Base-by-base conservation (phyloP, 305 asterid genomes). In the Fraxinus xanthoxyloides region DNA sequence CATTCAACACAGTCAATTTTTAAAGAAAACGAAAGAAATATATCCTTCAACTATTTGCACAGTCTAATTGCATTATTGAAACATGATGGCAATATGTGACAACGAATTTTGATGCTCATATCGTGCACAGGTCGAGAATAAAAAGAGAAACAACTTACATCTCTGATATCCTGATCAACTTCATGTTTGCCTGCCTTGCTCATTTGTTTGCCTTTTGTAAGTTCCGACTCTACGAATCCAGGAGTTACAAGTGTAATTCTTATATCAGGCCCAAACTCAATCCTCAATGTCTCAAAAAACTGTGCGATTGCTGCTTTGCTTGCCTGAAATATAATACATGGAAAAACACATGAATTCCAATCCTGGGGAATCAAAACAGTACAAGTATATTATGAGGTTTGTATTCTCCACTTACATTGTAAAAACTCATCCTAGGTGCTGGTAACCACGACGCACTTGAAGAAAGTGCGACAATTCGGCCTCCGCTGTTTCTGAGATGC, bases 281-380 rank as follows among this genome's bases (percentile, higher is more conserved):
- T 87, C 79, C 99, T 88, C 63, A 92, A 54, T 0, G 97, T 93
- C 89, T 95, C 99, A n/a, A 89, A 95, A 73, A 92, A 95, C 35
- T 94, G 97, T 0, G 87, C 61, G 5, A 92, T 73, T 28, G 99
- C 98, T 48, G 99, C 97, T 87, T 95, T 95, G 87, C 94, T 92
- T 9, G 98, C 99, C 99, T 92, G 84, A 8, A 36, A 36, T 35
- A 83, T 13, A 43, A 19, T 4, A n/a, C 15, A 13, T 15, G 10
- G 21, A 1, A 65, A 43, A 43, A 76, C 23, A 40, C 32, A 26
- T 40, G 38, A 76, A 8, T 79, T 67, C 2, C 3, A 26, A 32
- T 70, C 17, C 6, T 32, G 13, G 13, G 24, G 8, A 31, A 31
- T 31, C 13, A 70, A 9, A 65, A 65, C 7, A 15, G 7, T 32